Conservation (phyloP, 805 yeast genomes). For the Lipomyces starkeyi region DNA sequence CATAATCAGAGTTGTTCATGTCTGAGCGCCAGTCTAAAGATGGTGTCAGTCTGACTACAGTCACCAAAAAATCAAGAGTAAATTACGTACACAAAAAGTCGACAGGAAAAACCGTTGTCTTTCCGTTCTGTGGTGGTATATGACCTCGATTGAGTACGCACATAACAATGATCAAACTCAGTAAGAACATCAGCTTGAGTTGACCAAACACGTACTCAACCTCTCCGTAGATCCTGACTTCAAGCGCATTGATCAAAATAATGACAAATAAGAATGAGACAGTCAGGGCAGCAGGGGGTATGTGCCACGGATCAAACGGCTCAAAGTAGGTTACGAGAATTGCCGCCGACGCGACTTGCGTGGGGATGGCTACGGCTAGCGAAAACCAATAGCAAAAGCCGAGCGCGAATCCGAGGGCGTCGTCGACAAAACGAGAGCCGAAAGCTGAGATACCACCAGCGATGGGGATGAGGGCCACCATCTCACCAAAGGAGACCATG, state of each 20-base stretch:
- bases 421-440: slow-evolving; percentile 57
- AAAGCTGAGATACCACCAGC: slow-evolving; percentile 61
- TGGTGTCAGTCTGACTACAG: neutral
- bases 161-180: slow-evolving; percentile 65
- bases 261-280: slow-evolving; percentile 57
- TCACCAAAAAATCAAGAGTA: neutral
- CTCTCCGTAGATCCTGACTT: slow-evolving; percentile 68
- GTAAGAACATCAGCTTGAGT: slow-evolving; percentile 62
- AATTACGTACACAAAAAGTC: slow-evolving; percentile 20
- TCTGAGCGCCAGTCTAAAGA: slow-evolving; percentile 23
- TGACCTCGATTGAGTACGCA: slow-evolving; percentile 57
- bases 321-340: slow-evolving; percentile 75
- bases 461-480: slow-evolving; percentile 50
- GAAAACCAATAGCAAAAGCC: slow-evolving; percentile 73
- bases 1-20: slow-evolving; percentile 17
- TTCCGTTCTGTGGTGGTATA: slow-evolving; percentile 22
- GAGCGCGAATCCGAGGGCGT: slow-evolving; percentile 59
- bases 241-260: slow-evolving; percentile 57
- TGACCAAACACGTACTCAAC: slow-evolving; percentile 67
- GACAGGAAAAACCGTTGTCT: slow-evolving; percentile 27
- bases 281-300: slow-evolving; percentile 69
- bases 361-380: slow-evolving; percentile 73
- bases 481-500: slow-evolving; percentile 42
- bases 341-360: slow-evolving; percentile 81
- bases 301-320: slow-evolving; percentile 56